phyloP scores from a whole-genome alignment of 2,329 filamentous ascomycete genomes.

The Colletotrichum plurivorum region DNA sequence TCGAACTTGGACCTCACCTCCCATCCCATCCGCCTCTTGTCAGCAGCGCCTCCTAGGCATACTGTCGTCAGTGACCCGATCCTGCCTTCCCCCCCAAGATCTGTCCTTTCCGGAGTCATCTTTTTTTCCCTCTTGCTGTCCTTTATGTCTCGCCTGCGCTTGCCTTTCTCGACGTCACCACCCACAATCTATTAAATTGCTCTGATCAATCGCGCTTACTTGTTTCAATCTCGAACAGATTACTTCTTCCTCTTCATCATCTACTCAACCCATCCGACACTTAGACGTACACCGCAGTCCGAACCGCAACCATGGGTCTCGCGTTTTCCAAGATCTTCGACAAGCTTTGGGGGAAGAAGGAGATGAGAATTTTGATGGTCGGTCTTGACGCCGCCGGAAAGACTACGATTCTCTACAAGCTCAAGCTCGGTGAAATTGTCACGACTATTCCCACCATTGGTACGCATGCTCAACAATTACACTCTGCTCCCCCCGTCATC shows the following conservation, averaged over 20 bases:
- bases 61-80: constrained; percentile 33
- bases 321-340: constrained; percentile 97
- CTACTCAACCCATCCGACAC: constrained; percentile 50
- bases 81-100: constrained; percentile 24
- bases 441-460: constrained; percentile 99
- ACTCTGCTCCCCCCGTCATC: constrained; percentile 2
- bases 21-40: constrained; percentile 22
- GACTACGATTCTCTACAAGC: constrained; percentile 99
- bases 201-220: constrained; percentile 35
- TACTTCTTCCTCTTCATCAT: constrained; percentile 46
- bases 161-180: constrained; percentile 25
- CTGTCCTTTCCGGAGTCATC: constrained; percentile 34
- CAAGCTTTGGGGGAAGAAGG: constrained; percentile 98
- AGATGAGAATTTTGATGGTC: constrained; percentile 99
- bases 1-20: constrained; percentile 29
- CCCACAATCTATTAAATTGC: constrained; percentile 21
- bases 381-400: constrained; percentile 99
- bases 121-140: constrained; percentile 6
- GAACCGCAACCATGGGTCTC: constrained; percentile 91
- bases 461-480: constrained; percentile 60
- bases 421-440: constrained; percentile 99
- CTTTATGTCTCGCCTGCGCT: constrained; percentile 34
- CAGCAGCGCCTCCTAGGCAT: constrained; percentile 35
- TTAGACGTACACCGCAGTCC: constrained; percentile 50
- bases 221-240: constrained; percentile 20